These are phyloP conservation scores for Millerago galiae DNA, from an alignment of 805 yeast species.

Conservation along the genomic window DNA sequence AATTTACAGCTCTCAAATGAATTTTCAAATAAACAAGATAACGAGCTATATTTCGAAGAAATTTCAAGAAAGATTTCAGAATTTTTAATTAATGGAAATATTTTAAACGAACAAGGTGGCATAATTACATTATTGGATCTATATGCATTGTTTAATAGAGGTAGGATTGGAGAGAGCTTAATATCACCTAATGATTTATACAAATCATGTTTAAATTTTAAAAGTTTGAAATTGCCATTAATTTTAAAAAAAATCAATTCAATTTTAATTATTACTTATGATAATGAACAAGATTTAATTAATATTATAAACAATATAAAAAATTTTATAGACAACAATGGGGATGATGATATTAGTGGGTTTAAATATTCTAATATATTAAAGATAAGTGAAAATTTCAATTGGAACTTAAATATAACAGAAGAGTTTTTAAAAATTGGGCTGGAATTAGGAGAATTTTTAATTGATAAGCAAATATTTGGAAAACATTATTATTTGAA, in stretches of 20 bases:
- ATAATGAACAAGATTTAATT: constrained; percentile 29
- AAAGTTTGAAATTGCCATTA: constrained; percentile 52
- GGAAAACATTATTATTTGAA: constrained; percentile 63
- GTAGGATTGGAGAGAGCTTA: constrained; percentile 59
- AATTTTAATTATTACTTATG: constrained; percentile 35
- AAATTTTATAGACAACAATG: constrained; percentile 23
- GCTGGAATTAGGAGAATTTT: constrained; percentile 48
- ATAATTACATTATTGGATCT: constrained; percentile 56
- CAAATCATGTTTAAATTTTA: constrained; percentile 54
- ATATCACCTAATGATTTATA: constrained; percentile 64
- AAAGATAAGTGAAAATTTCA: constrained; percentile 31
- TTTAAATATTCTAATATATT: constrained; percentile 20
- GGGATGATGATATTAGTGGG: constrained; percentile 22
- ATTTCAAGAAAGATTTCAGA: constrained; percentile 76
- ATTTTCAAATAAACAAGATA: not conserved
- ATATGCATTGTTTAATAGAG: constrained; percentile 56
- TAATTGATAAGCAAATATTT: constrained; percentile 61
- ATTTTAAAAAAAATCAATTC: constrained; percentile 32
- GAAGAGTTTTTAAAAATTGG: constrained; percentile 57
- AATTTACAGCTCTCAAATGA: not conserved
- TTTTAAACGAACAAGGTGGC: constrained; percentile 49
- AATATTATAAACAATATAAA: constrained; percentile 24
- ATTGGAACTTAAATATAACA: constrained; percentile 64
- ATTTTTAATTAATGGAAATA: constrained; percentile 42
- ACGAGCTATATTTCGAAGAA: constrained; percentile 39